Percentiles rank a stretch among this genome's conserved stretches.
phyloP scores from a whole-genome alignment of 805 yeast genomes.

The Cyberlindnera mycetangii region DNA sequence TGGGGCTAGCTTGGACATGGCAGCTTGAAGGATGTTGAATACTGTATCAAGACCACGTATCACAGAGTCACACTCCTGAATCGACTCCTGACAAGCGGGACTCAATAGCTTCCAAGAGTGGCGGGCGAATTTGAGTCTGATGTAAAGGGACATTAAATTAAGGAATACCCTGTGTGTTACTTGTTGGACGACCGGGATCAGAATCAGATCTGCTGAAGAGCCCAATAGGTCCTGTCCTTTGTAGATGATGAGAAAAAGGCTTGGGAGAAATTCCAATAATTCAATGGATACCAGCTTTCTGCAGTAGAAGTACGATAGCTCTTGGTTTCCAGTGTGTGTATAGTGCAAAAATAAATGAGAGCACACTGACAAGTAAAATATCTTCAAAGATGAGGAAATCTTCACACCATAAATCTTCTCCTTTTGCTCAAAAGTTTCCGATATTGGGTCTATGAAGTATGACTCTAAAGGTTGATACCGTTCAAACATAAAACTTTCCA shows the following conservation, averaged over 20 bases:
- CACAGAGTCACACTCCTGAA: not conserved
- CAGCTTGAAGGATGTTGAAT: constrained; percentile 3
- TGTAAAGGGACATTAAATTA: constrained; percentile 4
- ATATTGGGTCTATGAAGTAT: not conserved
- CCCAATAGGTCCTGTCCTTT: constrained; percentile 4
- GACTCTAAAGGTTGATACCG: not conserved
- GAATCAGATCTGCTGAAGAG: not conserved
- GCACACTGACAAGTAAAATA: constrained; percentile 2
- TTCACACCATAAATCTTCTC: not conserved
- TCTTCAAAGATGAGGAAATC: constrained; percentile 1
- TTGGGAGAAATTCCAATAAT: constrained; percentile 8
- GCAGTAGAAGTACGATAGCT: constrained; percentile 8
- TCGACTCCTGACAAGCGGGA: not conserved
- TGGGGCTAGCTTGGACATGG: constrained; percentile 1
- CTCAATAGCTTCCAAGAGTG: constrained; percentile 3
- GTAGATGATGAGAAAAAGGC: constrained; percentile 2
- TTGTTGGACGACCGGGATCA: constrained; percentile 5
- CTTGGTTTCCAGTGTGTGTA: not conserved
- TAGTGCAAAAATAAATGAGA: constrained; percentile 10
- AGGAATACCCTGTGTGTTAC: constrained; percentile 7
- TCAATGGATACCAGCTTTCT: constrained; percentile 5
- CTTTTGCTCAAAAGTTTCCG: not conserved
- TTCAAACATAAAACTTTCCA: not conserved
- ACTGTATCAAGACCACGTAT: constrained; percentile 5
- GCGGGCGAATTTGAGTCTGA: constrained; percentile 9